Percentiles rank a stretch among this genome's conserved stretches.
Conservation (phyloP, 306 rosid species). For the Vigna trinervia region DNA sequence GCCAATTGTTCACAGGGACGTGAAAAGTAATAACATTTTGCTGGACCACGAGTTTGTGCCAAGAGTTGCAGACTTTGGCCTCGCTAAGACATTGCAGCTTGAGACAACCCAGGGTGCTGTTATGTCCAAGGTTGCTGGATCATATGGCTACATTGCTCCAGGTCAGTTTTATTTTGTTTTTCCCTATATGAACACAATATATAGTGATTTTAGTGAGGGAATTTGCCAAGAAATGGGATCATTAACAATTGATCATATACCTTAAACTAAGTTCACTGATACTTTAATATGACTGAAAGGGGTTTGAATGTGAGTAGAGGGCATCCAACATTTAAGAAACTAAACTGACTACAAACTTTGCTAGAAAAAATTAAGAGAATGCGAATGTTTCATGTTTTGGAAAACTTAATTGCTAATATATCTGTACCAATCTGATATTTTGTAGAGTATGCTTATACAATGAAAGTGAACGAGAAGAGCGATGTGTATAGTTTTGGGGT, state of each 20-base stretch:
- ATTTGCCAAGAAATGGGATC: not conserved
- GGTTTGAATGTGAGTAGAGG: constrained; percentile 16
- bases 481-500: constrained; percentile 89
- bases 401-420: constrained; percentile 25
- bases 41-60: constrained; percentile 69
- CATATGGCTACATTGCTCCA: constrained; percentile 90
- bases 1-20: constrained; percentile 77
- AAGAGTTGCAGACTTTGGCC: constrained; percentile 79
- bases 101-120: constrained; percentile 32
- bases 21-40: constrained; percentile 90
- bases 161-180: constrained; percentile 45
- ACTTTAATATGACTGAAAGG: not conserved
- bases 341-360: too few species aligned
- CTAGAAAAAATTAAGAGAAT: too few species aligned
- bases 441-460: constrained; percentile 72
- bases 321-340: too few species aligned
- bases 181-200: not conserved
- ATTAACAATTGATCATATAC: not conserved
- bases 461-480: constrained; percentile 78
- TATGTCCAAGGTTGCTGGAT: constrained; percentile 80
- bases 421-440: not conserved
- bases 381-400: not conserved
- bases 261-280: too few species aligned
- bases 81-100: constrained; percentile 68
- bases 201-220: not conserved